Evolutionary conservation across 2,329 filamentous ascomycete species (phyloP), one percentile per base, ranked within the genome.

Genomic region (Huntiella bhutanensis): DNA sequence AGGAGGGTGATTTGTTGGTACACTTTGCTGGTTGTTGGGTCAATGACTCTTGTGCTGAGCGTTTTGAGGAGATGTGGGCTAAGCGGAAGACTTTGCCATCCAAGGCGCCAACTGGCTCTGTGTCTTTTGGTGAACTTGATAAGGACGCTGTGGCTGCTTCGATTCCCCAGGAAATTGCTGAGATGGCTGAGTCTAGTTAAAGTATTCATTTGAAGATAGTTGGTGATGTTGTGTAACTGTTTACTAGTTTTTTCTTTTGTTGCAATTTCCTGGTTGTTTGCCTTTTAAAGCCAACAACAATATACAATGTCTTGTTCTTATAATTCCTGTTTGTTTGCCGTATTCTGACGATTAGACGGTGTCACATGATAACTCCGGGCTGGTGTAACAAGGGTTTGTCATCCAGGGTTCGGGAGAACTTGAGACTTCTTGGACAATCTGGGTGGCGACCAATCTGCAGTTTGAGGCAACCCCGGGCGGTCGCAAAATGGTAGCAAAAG

Each of bases 11-110:
- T 47, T 13, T 50, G 35, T 35, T 47, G 10, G 44, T 50, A 5
- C 48, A 50, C 32, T 33, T 50, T 43, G 48, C 48, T 15, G 48
- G 48, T 41, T 50, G 48, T 41, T 50, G 48, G 48, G 48, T 50
- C 6, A 28, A 13, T 10, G 15, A 50, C 15, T 34, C 41, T n/a
- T 50, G 48, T 17, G 32, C 37, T 40, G 35, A 44, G 37, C 45
- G 45, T 10, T 50, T 50, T 28, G 45, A 50, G 19, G 41, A 47
- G n/a, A 50, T 50, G 48, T 50, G 48, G 48, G 41, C 46, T 15
- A 43, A 44, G 7, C 43, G 48, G 16, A 49, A 49, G 32, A 35
- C 46, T 46, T 19, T 45, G 7, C 39, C 13, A 3, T 33, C 47
- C 6, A 36, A 28, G 38, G 43, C 22, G 22, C 6, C 22, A 5